Evolutionary conservation across 805 yeast genomes (phyloP).

Genomic region (Yarrowia deformans): DNA sequence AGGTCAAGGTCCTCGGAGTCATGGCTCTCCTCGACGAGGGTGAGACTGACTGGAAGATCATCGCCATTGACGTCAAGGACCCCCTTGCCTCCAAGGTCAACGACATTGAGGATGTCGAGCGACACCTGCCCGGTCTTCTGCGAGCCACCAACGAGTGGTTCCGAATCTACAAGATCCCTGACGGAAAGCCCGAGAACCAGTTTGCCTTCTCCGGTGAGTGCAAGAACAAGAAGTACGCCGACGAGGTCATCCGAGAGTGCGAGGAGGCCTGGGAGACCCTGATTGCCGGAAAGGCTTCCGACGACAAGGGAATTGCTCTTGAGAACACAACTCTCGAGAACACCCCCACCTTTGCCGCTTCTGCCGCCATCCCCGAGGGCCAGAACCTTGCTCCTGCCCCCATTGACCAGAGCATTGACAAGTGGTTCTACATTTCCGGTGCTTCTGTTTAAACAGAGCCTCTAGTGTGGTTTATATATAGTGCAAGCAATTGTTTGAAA

Average conservation of each 20-base stretch:
- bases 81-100: conserved; percentile 86
- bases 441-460: conserved; percentile 46
- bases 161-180: conserved; percentile 96
- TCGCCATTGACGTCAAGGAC: conserved; percentile 85
- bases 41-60: conserved; percentile 94
- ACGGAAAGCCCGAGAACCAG: conserved; percentile 95
- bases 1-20: conserved; percentile 92
- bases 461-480: conserved; percentile 7
- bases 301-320: conserved; percentile 72
- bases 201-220: conserved; percentile 97
- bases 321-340: conserved; percentile 74
- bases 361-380: conserved; percentile 70
- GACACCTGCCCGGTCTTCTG: conserved; percentile 88
- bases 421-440: conserved; percentile 93
- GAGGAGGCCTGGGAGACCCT: conserved; percentile 82
- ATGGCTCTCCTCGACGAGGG: conserved; percentile 97
- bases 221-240: conserved; percentile 84
- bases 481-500: neutral
- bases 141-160: conserved; percentile 98
- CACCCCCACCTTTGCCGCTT: conserved; percentile 62
- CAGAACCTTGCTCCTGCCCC: conserved; percentile 83
- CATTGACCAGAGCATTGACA: conserved; percentile 94
- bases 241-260: conserved; percentile 83
- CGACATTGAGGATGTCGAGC: conserved; percentile 90
- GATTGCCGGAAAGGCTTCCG: conserved; percentile 66